Base-by-base conservation (phyloP, 179 eudicot genomes). In the Camellia oleifera region DNA sequence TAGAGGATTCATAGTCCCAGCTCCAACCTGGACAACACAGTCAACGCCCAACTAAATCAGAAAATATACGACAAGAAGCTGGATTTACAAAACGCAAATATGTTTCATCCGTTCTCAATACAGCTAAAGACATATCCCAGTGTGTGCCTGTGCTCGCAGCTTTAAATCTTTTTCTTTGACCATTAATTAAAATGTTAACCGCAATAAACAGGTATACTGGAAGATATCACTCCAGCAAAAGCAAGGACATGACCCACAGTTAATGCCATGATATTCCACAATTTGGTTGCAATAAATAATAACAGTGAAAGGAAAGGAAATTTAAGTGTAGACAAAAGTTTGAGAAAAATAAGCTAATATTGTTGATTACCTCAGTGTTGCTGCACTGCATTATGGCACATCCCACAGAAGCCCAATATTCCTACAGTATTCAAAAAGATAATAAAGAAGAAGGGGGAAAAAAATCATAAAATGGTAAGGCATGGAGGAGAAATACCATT, bases 381-480 rank as follows among this genome's bases (percentile, higher is more conserved):
- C 99, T 96, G 89, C 99, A 96, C 85, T 96, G 99, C 98, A 96
- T 96, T 82, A 96, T 90, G 4, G 99, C 92, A 84, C 99, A 96
- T 84, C 99, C 99, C 77, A 91, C 99, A 84, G 99, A 96, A 85
- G 97, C 98, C 99, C 99, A 96, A 81, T 96, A 96, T 77, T 92
- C 98, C 99, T 96, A 86, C 81, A 86, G 13, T 8, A 50, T 77
- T 15, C n/a, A 54, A 66, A 72, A 67, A 4, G 13, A 17, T 76
- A 66, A 71, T 75, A 69, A 7, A 32, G 14, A 52, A 74, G 26
- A 45, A 10, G 54, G 13, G 23, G 3, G 32, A 26, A 26, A 69
- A 2, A 48, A 46, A 65, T 32, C 54, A 42, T 2, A 69, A 61
- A 57, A 40, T 45, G 18, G 44, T 14, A 23, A 74, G 18, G 56